Base-by-base conservation (phyloP, 768 basidiomycete genomes). In the Gloeostereum incarnatum region DNA sequence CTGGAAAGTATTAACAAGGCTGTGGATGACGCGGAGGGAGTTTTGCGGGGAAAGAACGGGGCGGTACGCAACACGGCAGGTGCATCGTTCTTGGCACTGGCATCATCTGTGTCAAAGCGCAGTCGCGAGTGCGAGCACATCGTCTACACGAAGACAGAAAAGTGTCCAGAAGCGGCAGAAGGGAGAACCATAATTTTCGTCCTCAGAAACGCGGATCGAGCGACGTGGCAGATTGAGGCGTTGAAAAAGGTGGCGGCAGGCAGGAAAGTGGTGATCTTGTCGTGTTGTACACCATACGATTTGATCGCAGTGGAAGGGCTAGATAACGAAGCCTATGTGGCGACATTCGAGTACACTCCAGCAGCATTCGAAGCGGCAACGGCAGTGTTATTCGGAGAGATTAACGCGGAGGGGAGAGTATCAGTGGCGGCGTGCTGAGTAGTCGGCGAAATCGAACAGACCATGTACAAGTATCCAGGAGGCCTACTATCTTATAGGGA, bases 1-100 rank as follows among this genome's bases (percentile, higher is more conserved):
- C 60, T 65, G 60, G 71, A 75, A 51, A 63, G 65, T n/a, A 49
- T 79, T 24, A 81, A 81, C 55, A 61, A 55, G 36, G 79, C 77
- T 0, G 77, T 82, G 10, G 81, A 81, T 39, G 74, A 73, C 35
- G 62, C 61, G 0, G 71, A 72, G 24, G 67, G 60, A 4, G 51
- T 67, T 20, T 47, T 71, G 29, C 60, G 62, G 35, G 68, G 60
- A 20, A 47, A 50, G 7, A 56, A 58, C 19, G 75, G 71, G 2
- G 56, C 56, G 17, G 42, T 73, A 16, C 55, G 69, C 37, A 79
- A 81, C 58, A 81, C 71, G 3, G 75, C 73, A 0, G 75, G 74
- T 0, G 63, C 73, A 1, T 67, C 72, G 1, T 81, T 75, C 55
- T 44, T 66, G 6, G 60, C 71, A 2, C 63, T 82, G 25, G 73